Conservation (phyloP, 1,139 yeast species). For the Suhomyces maxii region DNA sequence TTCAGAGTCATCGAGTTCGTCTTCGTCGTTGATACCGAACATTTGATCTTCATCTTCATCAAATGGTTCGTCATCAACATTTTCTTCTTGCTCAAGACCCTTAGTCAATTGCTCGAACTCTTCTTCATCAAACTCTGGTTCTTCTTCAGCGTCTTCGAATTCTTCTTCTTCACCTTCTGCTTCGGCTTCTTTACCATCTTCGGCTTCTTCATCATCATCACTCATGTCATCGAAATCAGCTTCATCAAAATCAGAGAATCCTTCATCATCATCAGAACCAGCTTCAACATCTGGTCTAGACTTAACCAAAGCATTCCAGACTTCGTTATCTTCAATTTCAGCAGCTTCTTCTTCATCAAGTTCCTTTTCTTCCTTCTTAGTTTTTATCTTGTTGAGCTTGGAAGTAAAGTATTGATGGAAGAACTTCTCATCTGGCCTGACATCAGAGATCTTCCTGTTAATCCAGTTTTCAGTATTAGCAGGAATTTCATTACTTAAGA, state of each 20-base stretch:
- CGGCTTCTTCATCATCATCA: constrained; percentile 22
- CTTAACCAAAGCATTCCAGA: constrained; percentile 86
- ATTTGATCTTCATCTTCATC: constrained; percentile 25
- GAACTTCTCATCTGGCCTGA: constrained; percentile 87
- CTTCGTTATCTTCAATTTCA: constrained; percentile 72
- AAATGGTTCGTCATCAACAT: constrained; percentile 19
- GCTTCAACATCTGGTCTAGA: constrained; percentile 80
- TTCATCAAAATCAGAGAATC: constrained; percentile 51
- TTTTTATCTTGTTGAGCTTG: constrained; percentile 51
- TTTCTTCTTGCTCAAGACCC: constrained; percentile 24
- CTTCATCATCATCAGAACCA: constrained; percentile 48
- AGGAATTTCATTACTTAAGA: constrained; percentile 50
- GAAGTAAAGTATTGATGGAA: constrained; percentile 83
- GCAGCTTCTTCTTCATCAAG: constrained; percentile 39
- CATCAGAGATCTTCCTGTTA: constrained; percentile 57
- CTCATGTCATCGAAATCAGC: constrained; percentile 44
- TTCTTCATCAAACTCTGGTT: constrained; percentile 20
- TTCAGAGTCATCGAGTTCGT: constrained; percentile 41
- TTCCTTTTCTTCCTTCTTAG: constrained; percentile 25
- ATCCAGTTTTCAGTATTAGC: constrained; percentile 87
- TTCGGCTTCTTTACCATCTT: constrained; percentile 25
- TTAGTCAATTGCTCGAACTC: constrained; percentile 14
- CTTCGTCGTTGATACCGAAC: constrained; percentile 36
- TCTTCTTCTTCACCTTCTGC: constrained; percentile 27
- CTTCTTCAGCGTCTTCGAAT: constrained; percentile 24